Conservation (phyloP, 495 filamentous ascomycete species). For the Penicillium odoratum region DNA sequence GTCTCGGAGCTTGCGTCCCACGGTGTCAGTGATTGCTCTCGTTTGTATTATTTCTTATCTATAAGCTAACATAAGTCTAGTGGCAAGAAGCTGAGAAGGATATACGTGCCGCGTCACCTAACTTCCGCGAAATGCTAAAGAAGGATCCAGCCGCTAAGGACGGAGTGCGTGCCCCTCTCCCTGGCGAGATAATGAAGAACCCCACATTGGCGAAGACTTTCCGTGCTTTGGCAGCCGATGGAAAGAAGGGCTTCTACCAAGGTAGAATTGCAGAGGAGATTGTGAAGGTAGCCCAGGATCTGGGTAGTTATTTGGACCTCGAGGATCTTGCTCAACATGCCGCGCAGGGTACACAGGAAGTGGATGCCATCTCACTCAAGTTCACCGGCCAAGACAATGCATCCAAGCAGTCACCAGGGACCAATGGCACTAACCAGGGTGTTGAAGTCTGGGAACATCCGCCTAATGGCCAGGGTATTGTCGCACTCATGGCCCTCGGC, state of each 20-base stretch:
- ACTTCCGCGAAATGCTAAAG: slow-evolving; percentile 83
- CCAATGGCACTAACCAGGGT: slow-evolving; percentile 50
- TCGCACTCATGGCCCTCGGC: slow-evolving; percentile 90
- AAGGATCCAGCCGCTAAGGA: slow-evolving; percentile 61
- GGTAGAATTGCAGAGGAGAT: slow-evolving; percentile 78
- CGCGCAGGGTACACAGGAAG: slow-evolving; percentile 71
- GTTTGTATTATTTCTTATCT: not conserved
- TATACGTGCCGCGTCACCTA: slow-evolving; percentile 74
- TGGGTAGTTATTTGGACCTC: slow-evolving; percentile 75
- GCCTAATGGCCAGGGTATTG: slow-evolving; percentile 96
- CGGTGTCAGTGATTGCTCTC: slow-evolving; percentile 55
- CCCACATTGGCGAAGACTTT: slow-evolving; percentile 80
- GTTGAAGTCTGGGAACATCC: slow-evolving; percentile 94
- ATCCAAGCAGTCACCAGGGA: slow-evolving; percentile 45
- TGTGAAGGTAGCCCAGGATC: slow-evolving; percentile 70
- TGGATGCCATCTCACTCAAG: slow-evolving; percentile 75
- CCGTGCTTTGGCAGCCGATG: slow-evolving; percentile 72
- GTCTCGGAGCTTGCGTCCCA: slow-evolving; percentile 76
- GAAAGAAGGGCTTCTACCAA: slow-evolving; percentile 89
- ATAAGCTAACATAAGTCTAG: slow-evolving; percentile 36
- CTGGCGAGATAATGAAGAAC: slow-evolving; percentile 91
- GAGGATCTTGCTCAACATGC: slow-evolving; percentile 79
- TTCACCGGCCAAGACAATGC: slow-evolving; percentile 70
- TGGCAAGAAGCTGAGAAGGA: slow-evolving; percentile 62
- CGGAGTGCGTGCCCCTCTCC: slow-evolving; percentile 66